Evolutionary conservation across 2,329 filamentous ascomycete species (phyloP), one percentile per base, ranked within the genome.

Genomic region (Fusarium ambrosium): DNA sequence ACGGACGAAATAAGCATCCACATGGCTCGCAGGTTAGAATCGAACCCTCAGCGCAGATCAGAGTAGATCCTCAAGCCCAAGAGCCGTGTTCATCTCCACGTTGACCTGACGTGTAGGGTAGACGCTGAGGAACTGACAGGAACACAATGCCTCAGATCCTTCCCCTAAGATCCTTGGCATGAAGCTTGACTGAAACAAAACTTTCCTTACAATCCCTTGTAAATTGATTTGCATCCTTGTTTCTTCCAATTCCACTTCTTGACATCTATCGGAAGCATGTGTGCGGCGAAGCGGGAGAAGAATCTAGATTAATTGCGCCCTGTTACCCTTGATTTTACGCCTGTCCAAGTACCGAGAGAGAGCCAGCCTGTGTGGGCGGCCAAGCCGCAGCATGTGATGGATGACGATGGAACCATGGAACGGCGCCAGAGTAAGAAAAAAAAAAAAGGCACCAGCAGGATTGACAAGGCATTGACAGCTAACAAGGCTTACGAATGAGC

Each of bases 311-410:
- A 64, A 37, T 43, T 55, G 11, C 36, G 56, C 71, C 63, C 48
- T 68, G 68, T 68, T 51, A 39, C 61, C 48, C 27, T 41, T 55
- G 51, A 11, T 20, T 36, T 36, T 20, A 36, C 16, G 13, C 18
- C 43, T 37, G 34, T 65, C 39, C 37, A 65, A 68, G 48, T 72
- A 56, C 36, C 29, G 59, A 45, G 32, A 4, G 22, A 10, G 29
- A 56, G 63, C 45, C 68, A 56, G 63, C 45, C 68, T 73, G 71
- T 73, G 71, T 43, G 29, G 60, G 29, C 39, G 43, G 37, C 37
- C 7, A 32, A 27, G 37, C 37, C 36, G 37, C 37, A 73, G 60
- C 37, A 74, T 74, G 72, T 75, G 72, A 73, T 62, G 58, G 72
- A 59, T 62, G 20, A 58, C 61, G 69, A 63, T 74, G 51, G 66